These are phyloP conservation scores for Rehmannia glutinosa DNA, from an alignment of 257 asterid genomes.

Conservation along the genomic window DNA sequence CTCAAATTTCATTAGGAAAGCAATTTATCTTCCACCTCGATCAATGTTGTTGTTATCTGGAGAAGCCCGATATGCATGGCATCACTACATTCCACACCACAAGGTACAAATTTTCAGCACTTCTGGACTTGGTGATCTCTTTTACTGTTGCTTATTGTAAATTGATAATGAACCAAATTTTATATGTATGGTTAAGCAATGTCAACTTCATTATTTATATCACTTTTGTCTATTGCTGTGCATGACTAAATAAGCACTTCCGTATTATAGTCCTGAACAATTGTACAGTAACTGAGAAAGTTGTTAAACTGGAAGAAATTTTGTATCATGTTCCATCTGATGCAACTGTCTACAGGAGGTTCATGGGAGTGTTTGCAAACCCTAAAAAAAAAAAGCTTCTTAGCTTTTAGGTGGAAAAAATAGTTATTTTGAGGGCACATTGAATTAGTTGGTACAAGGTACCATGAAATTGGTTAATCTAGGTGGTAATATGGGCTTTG, in stretches of 20 bases:
- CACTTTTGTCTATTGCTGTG: no score
- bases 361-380: no score
- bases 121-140: not conserved
- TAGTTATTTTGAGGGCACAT: no score
- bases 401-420: no score
- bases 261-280: not conserved
- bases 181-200: not conserved
- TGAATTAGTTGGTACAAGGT: not conserved
- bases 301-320: not conserved
- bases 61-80: slow-evolving; percentile 98
- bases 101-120: slow-evolving; percentile 43
- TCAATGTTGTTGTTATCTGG: slow-evolving; percentile 77
- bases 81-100: slow-evolving; percentile 97
- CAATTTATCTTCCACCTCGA: slow-evolving; percentile 90
- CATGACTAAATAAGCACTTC: not conserved
- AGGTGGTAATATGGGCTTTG: not conserved
- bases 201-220: not conserved
- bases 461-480: not conserved
- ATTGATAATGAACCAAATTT: not conserved
- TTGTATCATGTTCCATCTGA: not conserved
- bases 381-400: no score
- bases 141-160: not conserved
- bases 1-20: slow-evolving; percentile 47
- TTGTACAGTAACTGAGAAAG: not conserved
- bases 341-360: no score